phyloP scores from a whole-genome alignment of 1,284 basidiomycete species.

The Coniferiporia sulphurascens region DNA sequence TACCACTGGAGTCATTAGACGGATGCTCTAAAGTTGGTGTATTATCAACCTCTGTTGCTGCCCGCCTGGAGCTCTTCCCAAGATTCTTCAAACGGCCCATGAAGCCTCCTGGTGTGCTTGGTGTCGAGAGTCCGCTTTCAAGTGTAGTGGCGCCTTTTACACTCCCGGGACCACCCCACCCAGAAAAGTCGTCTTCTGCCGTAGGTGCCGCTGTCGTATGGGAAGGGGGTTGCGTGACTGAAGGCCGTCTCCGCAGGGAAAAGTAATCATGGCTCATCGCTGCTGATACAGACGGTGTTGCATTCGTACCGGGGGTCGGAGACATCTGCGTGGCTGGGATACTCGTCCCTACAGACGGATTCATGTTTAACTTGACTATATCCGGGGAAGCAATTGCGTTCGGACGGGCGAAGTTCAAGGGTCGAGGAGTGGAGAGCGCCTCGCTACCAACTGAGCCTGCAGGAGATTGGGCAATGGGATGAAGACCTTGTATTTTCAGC shows the following conservation, averaged over 20 bases:
- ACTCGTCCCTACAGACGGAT: constrained; percentile 15
- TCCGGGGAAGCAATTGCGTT: constrained; percentile 21
- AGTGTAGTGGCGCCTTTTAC: constrained; percentile 23
- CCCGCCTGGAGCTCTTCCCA: constrained; percentile 55
- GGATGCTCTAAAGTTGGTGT: constrained; percentile 27
- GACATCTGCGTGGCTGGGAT: not conserved
- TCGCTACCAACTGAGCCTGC: constrained; percentile 17
- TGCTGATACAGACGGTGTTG: constrained; percentile 6
- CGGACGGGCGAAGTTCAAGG: constrained; percentile 19
- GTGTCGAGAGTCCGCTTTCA: constrained; percentile 36
- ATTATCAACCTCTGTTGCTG: constrained; percentile 34
- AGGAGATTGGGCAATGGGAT: constrained; percentile 34
- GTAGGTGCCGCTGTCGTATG: constrained; percentile 25
- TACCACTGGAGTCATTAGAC: constrained; percentile 21
- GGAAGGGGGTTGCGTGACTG: constrained; percentile 25
- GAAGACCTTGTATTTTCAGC: constrained; percentile 21
- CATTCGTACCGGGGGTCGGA: not conserved
- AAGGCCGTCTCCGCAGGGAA: constrained; percentile 40
- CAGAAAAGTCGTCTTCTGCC: constrained; percentile 50
- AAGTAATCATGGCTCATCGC: constrained; percentile 47
- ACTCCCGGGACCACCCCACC: constrained; percentile 42
- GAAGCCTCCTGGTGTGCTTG: constrained; percentile 54
- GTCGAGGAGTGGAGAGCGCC: constrained; percentile 25
- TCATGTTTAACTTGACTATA: constrained; percentile 22
- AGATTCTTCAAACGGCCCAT: constrained; percentile 79